Conservation (phyloP, 2,329 filamentous ascomycete genomes). For the Xylariaceae sp. region DNA sequence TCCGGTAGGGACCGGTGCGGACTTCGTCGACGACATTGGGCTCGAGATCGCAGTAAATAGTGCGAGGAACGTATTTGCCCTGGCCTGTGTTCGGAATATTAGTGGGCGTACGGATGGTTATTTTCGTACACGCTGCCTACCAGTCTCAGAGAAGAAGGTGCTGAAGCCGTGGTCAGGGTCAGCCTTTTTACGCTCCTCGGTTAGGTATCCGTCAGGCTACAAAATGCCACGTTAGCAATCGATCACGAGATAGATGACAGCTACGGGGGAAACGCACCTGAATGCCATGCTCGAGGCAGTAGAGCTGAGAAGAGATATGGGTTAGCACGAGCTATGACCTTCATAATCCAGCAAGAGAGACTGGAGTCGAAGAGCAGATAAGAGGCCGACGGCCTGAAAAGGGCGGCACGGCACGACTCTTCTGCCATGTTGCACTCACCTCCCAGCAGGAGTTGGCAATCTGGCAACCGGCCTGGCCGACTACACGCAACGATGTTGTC, state of each 20-base stretch:
- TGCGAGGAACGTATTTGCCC: slow-evolving; percentile 97
- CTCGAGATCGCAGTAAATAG: slow-evolving; percentile 99
- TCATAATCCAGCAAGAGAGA: slow-evolving; percentile 28
- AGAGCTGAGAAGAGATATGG: slow-evolving; percentile 61
- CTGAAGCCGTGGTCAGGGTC: slow-evolving; percentile 97
- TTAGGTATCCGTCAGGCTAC: slow-evolving; percentile 97
- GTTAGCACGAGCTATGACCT: slow-evolving; percentile 7
- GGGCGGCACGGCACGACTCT: slow-evolving; percentile 3
- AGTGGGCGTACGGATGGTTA: slow-evolving; percentile 10
- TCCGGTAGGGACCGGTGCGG: slow-evolving; percentile 92
- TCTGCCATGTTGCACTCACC: slow-evolving; percentile 56
- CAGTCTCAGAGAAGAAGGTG: slow-evolving; percentile 99
- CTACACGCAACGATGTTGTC: slow-evolving; percentile 55
- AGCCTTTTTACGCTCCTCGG: slow-evolving; percentile 90
- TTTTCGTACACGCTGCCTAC: slow-evolving; percentile 46
- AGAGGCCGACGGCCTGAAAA: slow-evolving; percentile 4
- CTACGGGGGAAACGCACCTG: slow-evolving; percentile 60
- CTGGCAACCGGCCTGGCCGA: slow-evolving; percentile 99
- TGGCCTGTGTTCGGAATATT: slow-evolving; percentile 56
- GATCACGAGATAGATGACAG: slow-evolving; percentile 6
- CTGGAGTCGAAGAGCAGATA: slow-evolving; percentile 9
- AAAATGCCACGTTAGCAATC: slow-evolving; percentile 28
- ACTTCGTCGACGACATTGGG: slow-evolving; percentile 99
- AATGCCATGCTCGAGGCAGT: slow-evolving; percentile 99
- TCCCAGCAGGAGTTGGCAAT: slow-evolving; percentile 99